Base-by-base conservation (phyloP, 257 asterid species). In the Ilex aquifolium region DNA sequence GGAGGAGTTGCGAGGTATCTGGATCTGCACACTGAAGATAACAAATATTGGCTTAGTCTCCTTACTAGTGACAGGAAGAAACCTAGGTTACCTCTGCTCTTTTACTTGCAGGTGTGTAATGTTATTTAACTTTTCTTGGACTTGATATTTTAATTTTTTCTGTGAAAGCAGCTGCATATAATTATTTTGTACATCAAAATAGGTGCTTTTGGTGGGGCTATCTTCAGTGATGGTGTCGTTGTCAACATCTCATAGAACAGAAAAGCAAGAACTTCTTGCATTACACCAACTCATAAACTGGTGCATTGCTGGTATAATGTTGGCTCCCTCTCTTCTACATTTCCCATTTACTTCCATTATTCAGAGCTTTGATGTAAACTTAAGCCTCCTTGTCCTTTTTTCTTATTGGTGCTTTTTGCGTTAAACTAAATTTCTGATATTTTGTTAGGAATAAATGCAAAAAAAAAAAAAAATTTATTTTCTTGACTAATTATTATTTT, bases 231-330 rank as follows among this genome's bases (percentile, higher is more conserved):
- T 93, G 96, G 95, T 93, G 71, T 69, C 89, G 59, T 64, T 93
- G 68, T 93, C 99, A 72, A 88, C 98, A 17, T 79, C 88, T 76
- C 98, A 74, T 71, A 82, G 97, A 84, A 79, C 96, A 56, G 88
- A 93, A 73, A 93, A 87, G 60, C 94, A 81, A 74, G 95, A 89
- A 73, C 69, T 85, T 76, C 90, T 73, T 75, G 83, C 73, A 52
- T 56, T 82, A 53, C 97, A 93, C 88, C 99, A 90, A 82, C 71
- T 87, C 62, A 80, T 85, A 68, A 93, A 87, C 78, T 93, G 99
- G 99, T 78, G 79, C 30, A 77, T 81, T 72, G 91, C 99, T 65
- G 99, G 99, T 89, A 89, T 57, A 57, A 36, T 27, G 72, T 70
- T 55, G 62, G 54, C 51, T 53, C 8, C 66, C 63, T 65, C 42